Conservation (phyloP, 2,329 filamentous ascomycete species). For the Claviceps fusiformis region DNA sequence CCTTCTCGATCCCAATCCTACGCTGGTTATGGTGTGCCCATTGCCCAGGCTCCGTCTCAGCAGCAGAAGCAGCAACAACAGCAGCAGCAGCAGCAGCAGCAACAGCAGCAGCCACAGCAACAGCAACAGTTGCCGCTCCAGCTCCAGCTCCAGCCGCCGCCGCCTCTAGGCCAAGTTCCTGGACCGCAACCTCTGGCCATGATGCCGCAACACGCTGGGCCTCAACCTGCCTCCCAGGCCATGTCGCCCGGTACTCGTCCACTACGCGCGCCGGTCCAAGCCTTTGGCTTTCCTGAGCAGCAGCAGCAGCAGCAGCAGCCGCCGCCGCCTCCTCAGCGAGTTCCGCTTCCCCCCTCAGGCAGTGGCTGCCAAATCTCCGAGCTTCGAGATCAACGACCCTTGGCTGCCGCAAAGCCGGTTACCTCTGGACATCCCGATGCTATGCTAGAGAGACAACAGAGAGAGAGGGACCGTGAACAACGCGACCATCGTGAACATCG, state of each 20-base stretch:
- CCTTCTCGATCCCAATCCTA: constrained; percentile 24
- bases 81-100: constrained; percentile 8
- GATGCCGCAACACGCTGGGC: constrained; percentile 23
- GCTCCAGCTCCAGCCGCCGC: constrained; percentile 4
- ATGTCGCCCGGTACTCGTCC: constrained; percentile 33
- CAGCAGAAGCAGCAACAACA: constrained; percentile 15
- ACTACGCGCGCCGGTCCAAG: constrained; percentile 27
- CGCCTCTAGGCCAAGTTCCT: constrained; percentile 2
- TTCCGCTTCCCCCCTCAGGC: constrained; percentile 2
- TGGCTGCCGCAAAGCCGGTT: constrained; percentile 4
- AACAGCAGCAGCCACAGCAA: constrained; percentile 16
- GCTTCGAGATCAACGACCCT: constrained; percentile 6
- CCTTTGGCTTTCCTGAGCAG: constrained; percentile 30
- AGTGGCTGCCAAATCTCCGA: constrained; percentile 3
- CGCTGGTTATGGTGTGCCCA: constrained; percentile 31
- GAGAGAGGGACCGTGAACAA: constrained; percentile 10
- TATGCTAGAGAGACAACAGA: constrained; percentile 9
- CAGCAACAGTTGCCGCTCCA: constrained; percentile 6
- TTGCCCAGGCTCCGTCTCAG: constrained; percentile 27
- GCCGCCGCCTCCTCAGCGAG: constrained; percentile 1
- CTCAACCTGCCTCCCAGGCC: constrained; percentile 26
- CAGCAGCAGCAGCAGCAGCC: constrained; percentile 8
- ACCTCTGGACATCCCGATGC: constrained; percentile 2
- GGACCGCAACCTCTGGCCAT: constrained; percentile 15
- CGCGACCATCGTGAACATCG: constrained; percentile 2